phyloP scores from a whole-genome alignment of 2,329 filamentous ascomycete genomes.

The Cordyceps javanica region DNA sequence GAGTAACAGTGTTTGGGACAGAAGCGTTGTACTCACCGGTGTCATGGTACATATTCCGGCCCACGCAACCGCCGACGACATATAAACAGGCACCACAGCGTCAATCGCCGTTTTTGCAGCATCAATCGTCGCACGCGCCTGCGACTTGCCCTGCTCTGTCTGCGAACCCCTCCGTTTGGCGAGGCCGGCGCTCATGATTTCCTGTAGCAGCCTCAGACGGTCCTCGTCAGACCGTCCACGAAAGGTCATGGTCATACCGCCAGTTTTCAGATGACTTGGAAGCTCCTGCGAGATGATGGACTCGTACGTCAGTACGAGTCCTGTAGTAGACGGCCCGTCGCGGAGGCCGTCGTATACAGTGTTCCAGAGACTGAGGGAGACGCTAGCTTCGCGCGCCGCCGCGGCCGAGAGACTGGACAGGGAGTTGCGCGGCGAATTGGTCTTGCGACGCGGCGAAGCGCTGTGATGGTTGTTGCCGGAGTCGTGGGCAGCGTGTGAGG shows the following conservation, averaged over 20 bases:
- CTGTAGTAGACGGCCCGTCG: constrained; percentile 22
- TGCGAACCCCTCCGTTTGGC: constrained; percentile 23
- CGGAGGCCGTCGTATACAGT: constrained; percentile 28
- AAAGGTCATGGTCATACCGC: constrained; percentile 22
- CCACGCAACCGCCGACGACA: constrained; percentile 28
- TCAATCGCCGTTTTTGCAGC: constrained; percentile 23
- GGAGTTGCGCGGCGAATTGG: constrained; percentile 5
- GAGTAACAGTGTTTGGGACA: background rate
- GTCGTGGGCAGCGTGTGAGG: background rate
- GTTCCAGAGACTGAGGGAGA: constrained; percentile 28
- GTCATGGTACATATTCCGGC: constrained; percentile 31
- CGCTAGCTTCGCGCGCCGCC: constrained; percentile 13
- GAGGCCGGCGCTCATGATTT: constrained; percentile 25
- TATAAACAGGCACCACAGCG: constrained; percentile 20
- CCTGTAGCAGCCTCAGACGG: constrained; percentile 23
- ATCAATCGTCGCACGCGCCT: constrained; percentile 24
- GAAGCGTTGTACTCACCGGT: constrained; percentile 22
- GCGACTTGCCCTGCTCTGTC: constrained; percentile 21
- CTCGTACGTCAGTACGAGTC: constrained; percentile 30
- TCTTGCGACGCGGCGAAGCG: background rate
- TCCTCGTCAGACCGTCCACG: constrained; percentile 19
- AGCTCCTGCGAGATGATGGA: constrained; percentile 30
- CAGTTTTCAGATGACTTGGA: constrained; percentile 25
- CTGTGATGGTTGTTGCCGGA: background rate
- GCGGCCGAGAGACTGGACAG: background rate